Conservation (phyloP, 345 rosid species). For the Citrus glauca region DNA sequence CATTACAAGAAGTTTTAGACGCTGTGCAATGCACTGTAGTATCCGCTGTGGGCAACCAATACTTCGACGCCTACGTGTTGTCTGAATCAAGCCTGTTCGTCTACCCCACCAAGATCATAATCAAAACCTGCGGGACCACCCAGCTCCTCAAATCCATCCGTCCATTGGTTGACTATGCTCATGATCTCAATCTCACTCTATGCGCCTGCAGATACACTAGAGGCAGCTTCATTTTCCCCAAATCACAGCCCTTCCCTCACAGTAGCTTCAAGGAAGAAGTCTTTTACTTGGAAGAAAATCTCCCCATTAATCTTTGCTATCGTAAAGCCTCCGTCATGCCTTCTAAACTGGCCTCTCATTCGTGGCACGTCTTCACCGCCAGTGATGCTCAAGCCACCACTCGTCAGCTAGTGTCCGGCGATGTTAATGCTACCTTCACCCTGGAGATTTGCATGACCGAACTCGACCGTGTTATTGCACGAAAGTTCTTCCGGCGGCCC, state of each 20-base stretch:
- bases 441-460: slow-evolving; percentile 96
- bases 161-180: slow-evolving; percentile 64
- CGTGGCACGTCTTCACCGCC: slow-evolving; percentile 91
- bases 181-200: slow-evolving; percentile 52
- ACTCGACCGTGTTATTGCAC: slow-evolving; percentile 61
- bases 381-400: slow-evolving; percentile 23
- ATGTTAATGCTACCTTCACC: slow-evolving; percentile 33
- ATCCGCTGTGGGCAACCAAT: slow-evolving; percentile 81
- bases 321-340: slow-evolving; percentile 81
- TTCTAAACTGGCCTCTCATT: slow-evolving; percentile 53
- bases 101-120: slow-evolving; percentile 89
- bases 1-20: slow-evolving; percentile 53
- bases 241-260: slow-evolving; percentile 85
- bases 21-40: slow-evolving; percentile 96
- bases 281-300: slow-evolving; percentile 48
- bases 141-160: slow-evolving; percentile 88
- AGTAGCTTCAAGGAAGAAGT: slow-evolving; percentile 83
- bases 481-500: slow-evolving; percentile 51
- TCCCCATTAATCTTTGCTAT: slow-evolving; percentile 52
- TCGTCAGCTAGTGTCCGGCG: background rate
- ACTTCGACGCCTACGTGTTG: slow-evolving; percentile 86
- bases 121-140: slow-evolving; percentile 99
- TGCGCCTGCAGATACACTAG: slow-evolving; percentile 75
- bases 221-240: slow-evolving; percentile 90
- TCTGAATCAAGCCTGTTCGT: slow-evolving; percentile 95